Evolutionary conservation across 2,329 filamentous ascomycete species (phyloP).

Genomic region (Pseudocercospora pini-densiflorae): DNA sequence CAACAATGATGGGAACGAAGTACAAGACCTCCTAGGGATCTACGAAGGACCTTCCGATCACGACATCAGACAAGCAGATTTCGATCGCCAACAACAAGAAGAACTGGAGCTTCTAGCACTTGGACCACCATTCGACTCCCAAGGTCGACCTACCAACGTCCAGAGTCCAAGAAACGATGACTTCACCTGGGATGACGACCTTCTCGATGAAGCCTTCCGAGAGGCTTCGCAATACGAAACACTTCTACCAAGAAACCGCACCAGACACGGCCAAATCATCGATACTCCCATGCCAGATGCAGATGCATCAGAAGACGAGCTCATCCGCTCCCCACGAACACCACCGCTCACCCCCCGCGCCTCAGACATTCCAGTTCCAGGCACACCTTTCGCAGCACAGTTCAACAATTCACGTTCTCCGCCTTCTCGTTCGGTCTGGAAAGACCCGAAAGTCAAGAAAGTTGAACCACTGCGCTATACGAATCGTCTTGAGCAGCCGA

Average conservation of each 20-base stretch:
- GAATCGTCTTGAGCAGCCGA: slow-evolving; percentile 21
- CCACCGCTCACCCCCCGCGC: background rate
- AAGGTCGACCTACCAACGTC: too few relatives aligned
- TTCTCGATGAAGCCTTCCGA: background rate
- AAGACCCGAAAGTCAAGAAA: slow-evolving; percentile 15
- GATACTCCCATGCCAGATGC: background rate
- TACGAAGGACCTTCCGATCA: background rate
- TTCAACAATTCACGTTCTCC: slow-evolving; percentile 13
- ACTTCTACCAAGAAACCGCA: background rate
- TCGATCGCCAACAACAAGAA: background rate
- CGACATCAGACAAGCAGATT: background rate
- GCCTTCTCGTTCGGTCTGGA: background rate
- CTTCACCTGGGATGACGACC: background rate
- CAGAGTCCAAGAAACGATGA: background rate
- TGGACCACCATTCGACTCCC: too few relatives aligned
- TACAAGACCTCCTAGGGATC: background rate
- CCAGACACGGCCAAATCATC: background rate
- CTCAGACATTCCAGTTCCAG: slow-evolving; percentile 11
- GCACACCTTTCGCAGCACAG: slow-evolving; percentile 1
- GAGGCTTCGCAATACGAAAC: background rate
- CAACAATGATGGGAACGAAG: background rate
- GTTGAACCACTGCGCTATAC: slow-evolving; percentile 24
- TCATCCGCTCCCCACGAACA: background rate
- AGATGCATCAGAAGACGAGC: background rate
- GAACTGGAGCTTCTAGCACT: background rate